Conservation (phyloP, 2,329 filamentous ascomycete genomes). For the Westerdykella sp. region DNA sequence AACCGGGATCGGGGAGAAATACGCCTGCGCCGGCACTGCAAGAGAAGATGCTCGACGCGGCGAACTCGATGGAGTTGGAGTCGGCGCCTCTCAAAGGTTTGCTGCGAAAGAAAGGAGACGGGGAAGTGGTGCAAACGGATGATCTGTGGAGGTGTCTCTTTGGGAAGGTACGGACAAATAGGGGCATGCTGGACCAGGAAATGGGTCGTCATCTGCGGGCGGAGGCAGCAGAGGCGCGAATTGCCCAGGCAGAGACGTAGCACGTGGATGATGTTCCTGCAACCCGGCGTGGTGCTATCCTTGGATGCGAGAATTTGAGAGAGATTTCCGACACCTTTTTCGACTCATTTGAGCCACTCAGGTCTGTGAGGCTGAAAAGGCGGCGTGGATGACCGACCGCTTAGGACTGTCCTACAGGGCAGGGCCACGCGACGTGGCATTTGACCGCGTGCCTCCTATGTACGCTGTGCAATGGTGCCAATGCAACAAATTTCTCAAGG, state of each 20-base stretch:
- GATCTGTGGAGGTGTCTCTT: slow-evolving; percentile 90
- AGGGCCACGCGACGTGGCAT: too few species aligned
- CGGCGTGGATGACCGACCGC: too few species aligned
- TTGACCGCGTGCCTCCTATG: too few species aligned
- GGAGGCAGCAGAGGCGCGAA: slow-evolving; percentile 49
- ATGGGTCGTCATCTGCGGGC: slow-evolving; percentile 48
- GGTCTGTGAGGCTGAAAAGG: too few species aligned
- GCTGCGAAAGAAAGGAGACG: slow-evolving; percentile 64
- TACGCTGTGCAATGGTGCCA: too few species aligned
- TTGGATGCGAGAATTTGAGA: too few species aligned
- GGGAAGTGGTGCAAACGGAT: slow-evolving; percentile 70
- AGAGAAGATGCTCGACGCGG: slow-evolving; percentile 65
- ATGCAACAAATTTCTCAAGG: too few species aligned
- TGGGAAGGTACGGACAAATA: slow-evolving; percentile 46
- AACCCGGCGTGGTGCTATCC: not conserved
- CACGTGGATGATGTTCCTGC: not conserved
- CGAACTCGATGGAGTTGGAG: slow-evolving; percentile 79
- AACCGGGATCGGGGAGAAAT: slow-evolving; percentile 8
- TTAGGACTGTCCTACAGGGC: too few species aligned
- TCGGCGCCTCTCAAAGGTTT: slow-evolving; percentile 63
- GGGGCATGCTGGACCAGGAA: slow-evolving; percentile 37
- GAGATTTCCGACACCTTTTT: too few species aligned
- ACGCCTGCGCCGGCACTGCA: slow-evolving; percentile 38
- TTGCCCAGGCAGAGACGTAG: not conserved
- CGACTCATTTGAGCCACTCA: too few species aligned